These are phyloP conservation scores for Suillus discolor DNA, from an alignment of 768 basidiomycete species.

Conservation along the genomic window DNA sequence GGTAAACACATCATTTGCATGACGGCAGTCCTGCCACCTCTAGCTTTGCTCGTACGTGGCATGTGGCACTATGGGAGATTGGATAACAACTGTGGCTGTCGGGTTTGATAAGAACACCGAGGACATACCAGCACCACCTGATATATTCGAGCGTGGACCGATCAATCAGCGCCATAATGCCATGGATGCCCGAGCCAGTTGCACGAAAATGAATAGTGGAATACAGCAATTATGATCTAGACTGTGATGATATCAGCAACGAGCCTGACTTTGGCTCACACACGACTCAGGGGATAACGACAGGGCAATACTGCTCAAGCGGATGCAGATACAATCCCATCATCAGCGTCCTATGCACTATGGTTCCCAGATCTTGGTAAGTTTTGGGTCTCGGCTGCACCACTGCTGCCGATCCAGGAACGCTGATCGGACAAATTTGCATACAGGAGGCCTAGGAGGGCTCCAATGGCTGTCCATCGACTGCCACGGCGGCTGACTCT, in stretches of 20 bases:
- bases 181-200: no score
- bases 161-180: no score
- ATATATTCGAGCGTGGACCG: no score
- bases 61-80: no score
- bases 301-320: slow-evolving; percentile 10
- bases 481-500: slow-evolving; percentile 14
- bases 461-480: slow-evolving; percentile 26
- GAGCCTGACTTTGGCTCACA: not conserved
- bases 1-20: no score
- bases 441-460: slow-evolving; percentile 16
- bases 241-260: not conserved
- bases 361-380: slow-evolving; percentile 30
- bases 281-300: not conserved
- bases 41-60: no score
- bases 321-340: slow-evolving; percentile 16
- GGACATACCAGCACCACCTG: no score
- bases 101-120: no score
- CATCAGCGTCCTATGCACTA: slow-evolving; percentile 18
- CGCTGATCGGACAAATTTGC: slow-evolving; percentile 49
- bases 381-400: slow-evolving; percentile 43
- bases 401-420: slow-evolving; percentile 55
- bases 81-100: no score
- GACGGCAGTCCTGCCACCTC: no score
- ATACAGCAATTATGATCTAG: not conserved
- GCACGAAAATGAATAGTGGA: no score